Conservation (phyloP, 1,284 basidiomycete genomes). For the Sporisorium reilianum region DNA sequence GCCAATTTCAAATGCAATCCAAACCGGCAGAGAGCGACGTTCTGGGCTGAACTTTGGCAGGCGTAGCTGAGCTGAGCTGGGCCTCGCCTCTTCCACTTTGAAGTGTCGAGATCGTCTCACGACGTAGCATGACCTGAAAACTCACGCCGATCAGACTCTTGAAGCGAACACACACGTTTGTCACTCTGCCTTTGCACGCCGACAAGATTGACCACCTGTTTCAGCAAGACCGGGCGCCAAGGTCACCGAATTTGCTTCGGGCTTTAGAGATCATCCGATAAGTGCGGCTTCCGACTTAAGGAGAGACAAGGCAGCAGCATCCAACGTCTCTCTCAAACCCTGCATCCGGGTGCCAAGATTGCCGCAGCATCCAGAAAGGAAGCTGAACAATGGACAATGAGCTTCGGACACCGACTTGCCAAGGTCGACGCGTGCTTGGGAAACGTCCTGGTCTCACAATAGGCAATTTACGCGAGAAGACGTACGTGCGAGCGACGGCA, state of each 20-base stretch:
- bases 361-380: conserved; percentile 5
- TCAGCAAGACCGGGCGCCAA: not conserved
- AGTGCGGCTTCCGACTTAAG: not conserved
- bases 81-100: too few relatives aligned
- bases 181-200: not conserved
- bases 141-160: not conserved
- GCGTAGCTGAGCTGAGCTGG: too few relatives aligned
- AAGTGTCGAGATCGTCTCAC: too few relatives aligned
- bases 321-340: not conserved
- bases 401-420: not conserved
- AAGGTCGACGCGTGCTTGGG: too few relatives aligned
- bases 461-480: too few relatives aligned
- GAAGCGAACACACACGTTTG: not conserved
- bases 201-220: not conserved
- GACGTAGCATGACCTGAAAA: not conserved
- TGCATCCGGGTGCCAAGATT: not conserved
- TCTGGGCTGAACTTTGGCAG: too few relatives aligned
- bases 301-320: not conserved
- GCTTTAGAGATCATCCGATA: conserved; percentile 2
- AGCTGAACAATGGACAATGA: not conserved
- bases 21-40: too few relatives aligned
- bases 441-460: too few relatives aligned
- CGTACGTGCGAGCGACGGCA: too few relatives aligned
- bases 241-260: not conserved
- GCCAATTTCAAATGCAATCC: too few relatives aligned